Evolutionary conservation across 2,329 filamentous ascomycete genomes (phyloP), one percentile per base, ranked within the genome.

Genomic region (Tolypocladium ophioglossoides): DNA sequence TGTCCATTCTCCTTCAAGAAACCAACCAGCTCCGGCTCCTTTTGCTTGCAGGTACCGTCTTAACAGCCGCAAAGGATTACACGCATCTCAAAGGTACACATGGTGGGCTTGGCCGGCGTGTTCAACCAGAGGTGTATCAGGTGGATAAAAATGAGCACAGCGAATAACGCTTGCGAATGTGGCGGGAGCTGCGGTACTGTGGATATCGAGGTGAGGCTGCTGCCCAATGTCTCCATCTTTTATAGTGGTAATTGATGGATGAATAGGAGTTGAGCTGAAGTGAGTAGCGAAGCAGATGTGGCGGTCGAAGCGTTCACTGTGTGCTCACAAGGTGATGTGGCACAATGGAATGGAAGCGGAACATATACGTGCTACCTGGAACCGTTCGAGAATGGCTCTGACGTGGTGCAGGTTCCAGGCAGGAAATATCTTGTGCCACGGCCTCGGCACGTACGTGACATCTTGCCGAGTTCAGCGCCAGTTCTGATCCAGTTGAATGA

Each of bases 51-150:
- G 40, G 20, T 5, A 9, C 14, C 27, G 52, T 55, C 41, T 30
- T 47, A 30, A 27, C 56, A 57, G 16, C 51, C 40, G 38, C 56
- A 57, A 18, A 57, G 54, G 12, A 52, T 32, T 1, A 57, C 18
- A 11, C 52, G 37, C 46, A 53, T 34, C 14, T 40, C 24, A 47
- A 55, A 57, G 11, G 14, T 50, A 47, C 55, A 57, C 55, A 57
- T 55, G 24, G 30, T 22, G 44, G 11, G 44, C 44, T 30, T 11
- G 24, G 24, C 30, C 24, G 27, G 7, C 10, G 16, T 6, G 20
- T 10, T 32, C 2, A 7, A 34, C 11, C 18, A 14, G 34, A 14
- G 16, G 18, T 10, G 6, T 32, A 6, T 11, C 48, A 12, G 2
- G 14, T 27, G 22, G 30, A 37, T 10, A 16, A 9, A 12, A n/a